Evolutionary conservation across 2,329 filamentous ascomycete species (phyloP).

Genomic region (Myriosclerotinia scirpicola): DNA sequence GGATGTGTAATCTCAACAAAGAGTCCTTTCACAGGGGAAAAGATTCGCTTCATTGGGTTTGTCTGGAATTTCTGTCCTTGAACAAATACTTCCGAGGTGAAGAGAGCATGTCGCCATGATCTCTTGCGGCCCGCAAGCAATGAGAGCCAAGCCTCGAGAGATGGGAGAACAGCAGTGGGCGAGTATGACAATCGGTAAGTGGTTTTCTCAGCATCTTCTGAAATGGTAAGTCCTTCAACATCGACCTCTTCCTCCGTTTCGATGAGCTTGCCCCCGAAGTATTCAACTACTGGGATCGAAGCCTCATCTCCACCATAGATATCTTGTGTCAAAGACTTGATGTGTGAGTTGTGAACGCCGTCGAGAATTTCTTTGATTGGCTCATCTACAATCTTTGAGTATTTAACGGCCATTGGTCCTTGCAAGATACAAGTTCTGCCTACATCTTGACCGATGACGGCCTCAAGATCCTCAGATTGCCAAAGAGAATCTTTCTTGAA

Average conservation of each 20-base stretch:
- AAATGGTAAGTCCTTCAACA: conserved; percentile 81
- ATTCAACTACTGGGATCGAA: conserved; percentile 82
- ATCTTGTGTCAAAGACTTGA: conserved; percentile 74
- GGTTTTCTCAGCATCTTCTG: conserved; percentile 75
- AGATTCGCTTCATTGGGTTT: conserved; percentile 90
- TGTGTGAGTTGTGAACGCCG: conserved; percentile 84
- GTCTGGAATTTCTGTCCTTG: conserved; percentile 97
- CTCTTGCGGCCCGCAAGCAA: conserved; percentile 81
- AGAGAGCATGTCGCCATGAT: conserved; percentile 93
- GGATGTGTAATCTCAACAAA: conserved; percentile 85
- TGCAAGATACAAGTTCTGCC: conserved; percentile 95
- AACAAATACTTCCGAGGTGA: conserved; percentile 89
- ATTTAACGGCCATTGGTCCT: conserved; percentile 88
- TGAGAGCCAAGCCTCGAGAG: conserved; percentile 80
- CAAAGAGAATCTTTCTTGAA: conserved; percentile 99
- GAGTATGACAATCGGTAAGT: conserved; percentile 80
- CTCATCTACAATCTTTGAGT: conserved; percentile 86
- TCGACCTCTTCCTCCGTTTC: conserved; percentile 72
- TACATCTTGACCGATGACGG: conserved; percentile 93
- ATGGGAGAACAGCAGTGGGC: conserved; percentile 71
- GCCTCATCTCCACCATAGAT: conserved; percentile 73
- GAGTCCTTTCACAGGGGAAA: conserved; percentile 81
- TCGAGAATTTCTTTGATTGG: conserved; percentile 94
- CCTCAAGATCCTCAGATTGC: conserved; percentile 97
- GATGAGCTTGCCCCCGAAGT: conserved; percentile 87